A percentile compares a stretch with the other conserved stretches of the same genome.
phyloP scores from a whole-genome alignment of 805 yeast genomes.

The Starmerella floris region DNA sequence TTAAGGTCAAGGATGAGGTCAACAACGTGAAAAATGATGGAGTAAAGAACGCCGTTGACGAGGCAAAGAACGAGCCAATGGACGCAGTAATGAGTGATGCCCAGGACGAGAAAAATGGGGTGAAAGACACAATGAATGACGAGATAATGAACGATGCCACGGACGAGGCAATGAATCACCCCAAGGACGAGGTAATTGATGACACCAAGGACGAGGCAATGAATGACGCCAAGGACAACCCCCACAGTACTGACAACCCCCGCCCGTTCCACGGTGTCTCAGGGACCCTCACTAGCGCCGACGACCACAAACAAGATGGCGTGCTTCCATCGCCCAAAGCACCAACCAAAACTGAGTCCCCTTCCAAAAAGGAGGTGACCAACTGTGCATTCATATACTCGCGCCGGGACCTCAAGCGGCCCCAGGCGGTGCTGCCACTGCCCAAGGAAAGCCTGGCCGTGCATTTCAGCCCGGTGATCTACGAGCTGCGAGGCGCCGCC shows the following conservation, averaged over 20 bases:
- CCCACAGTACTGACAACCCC: no score
- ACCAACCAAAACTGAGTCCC: not conserved
- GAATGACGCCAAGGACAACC: no score
- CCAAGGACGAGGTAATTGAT: not conserved
- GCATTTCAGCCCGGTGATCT: conserved; percentile 58
- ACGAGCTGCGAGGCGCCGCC: conserved; percentile 27
- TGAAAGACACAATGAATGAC: not conserved
- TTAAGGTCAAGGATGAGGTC: not conserved
- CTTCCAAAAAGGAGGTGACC: not conserved
- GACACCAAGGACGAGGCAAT: not conserved
- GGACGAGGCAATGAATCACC: not conserved
- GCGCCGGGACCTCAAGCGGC: conserved; percentile 53
- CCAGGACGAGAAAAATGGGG: not conserved
- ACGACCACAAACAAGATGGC: no score
- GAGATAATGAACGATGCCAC: not conserved
- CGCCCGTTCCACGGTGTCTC: no score
- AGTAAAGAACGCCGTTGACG: not conserved
- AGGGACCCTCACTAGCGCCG: no score
- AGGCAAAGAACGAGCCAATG: not conserved
- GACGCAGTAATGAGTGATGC: not conserved
- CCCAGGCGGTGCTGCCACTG: conserved; percentile 69
- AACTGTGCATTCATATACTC: conserved; percentile 70
- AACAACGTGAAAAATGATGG: no score
- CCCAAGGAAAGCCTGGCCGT: conserved; percentile 69
- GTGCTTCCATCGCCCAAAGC: not conserved